These are phyloP conservation scores for Penicillium thymicola DNA, from an alignment of 2,329 filamentous ascomycete species.

Conservation along the genomic window DNA sequence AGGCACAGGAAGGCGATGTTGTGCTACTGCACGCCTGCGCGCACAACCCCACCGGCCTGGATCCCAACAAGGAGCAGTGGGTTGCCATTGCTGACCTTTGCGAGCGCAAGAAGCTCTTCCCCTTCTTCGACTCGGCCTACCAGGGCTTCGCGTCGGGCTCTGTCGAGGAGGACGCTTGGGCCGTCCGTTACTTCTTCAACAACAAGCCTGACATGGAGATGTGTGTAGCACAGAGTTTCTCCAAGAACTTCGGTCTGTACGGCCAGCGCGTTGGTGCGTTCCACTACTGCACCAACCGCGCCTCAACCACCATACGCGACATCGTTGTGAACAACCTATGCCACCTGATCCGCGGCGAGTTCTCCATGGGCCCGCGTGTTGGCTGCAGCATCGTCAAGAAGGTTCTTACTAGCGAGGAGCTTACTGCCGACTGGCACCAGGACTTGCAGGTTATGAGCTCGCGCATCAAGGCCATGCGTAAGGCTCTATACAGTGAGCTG, in stretches of 20 bases:
- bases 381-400: slow-evolving; percentile 80
- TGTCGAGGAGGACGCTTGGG: slow-evolving; percentile 77
- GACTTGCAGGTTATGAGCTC: slow-evolving; percentile 90
- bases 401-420: slow-evolving; percentile 71
- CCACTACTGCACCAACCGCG: slow-evolving; percentile 55
- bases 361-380: slow-evolving; percentile 66
- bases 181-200: slow-evolving; percentile 86
- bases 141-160: slow-evolving; percentile 95
- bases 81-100: slow-evolving; percentile 77
- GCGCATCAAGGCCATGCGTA: slow-evolving; percentile 87
- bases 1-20: slow-evolving; percentile 75
- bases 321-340: slow-evolving; percentile 39
- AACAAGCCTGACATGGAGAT: slow-evolving; percentile 68
- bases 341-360: slow-evolving; percentile 40
- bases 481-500: slow-evolving; percentile 71
- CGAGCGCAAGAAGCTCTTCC: slow-evolving; percentile 78
- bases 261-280: slow-evolving; percentile 93
- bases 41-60: slow-evolving; percentile 95
- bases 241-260: slow-evolving; percentile 75
- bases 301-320: slow-evolving; percentile 27
- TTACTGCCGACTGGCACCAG: slow-evolving; percentile 86
- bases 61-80: slow-evolving; percentile 91
- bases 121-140: slow-evolving; percentile 97
- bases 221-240: slow-evolving; percentile 58
- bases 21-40: slow-evolving; percentile 92